Conservation (phyloP, 805 yeast species). For the Suhomyces xylopsoci region DNA sequence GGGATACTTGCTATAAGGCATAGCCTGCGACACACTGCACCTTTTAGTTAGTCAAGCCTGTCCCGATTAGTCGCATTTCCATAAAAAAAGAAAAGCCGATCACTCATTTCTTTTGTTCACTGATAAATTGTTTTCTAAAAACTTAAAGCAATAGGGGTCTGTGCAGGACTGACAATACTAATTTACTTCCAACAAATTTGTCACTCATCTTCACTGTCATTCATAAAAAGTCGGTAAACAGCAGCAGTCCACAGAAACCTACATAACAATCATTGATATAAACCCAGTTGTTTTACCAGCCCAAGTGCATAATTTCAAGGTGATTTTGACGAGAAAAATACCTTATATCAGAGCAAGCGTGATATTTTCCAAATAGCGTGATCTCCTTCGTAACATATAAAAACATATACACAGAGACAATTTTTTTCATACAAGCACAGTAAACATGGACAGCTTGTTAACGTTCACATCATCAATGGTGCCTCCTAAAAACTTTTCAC, state of each 20-base stretch:
- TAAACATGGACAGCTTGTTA: constrained; percentile 2
- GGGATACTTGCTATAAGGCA: neutral
- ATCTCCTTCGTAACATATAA: neutral
- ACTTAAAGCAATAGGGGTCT: neutral
- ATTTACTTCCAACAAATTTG: neutral
- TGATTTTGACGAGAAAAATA: neutral
- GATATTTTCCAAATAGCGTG: neutral
- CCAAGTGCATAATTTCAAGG: neutral
- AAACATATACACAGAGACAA: neutral
- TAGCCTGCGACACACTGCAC: neutral
- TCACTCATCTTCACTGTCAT: neutral
- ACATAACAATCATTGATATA: neutral
- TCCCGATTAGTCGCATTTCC: neutral
- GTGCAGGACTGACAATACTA: neutral
- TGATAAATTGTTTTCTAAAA: neutral
- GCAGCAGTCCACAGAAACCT: neutral
- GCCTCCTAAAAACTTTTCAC: constrained; percentile 20
- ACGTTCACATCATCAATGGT: neutral
- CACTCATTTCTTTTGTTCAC: neutral
- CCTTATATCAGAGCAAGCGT: neutral
- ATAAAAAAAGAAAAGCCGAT: neutral
- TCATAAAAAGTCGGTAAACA: neutral
- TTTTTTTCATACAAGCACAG: neutral
- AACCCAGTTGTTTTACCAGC: neutral
- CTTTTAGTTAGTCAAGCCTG: neutral